Evolutionary conservation across 352 stramenopile genomes (phyloP).

Genomic region (Phytophthora chlamydospora): DNA sequence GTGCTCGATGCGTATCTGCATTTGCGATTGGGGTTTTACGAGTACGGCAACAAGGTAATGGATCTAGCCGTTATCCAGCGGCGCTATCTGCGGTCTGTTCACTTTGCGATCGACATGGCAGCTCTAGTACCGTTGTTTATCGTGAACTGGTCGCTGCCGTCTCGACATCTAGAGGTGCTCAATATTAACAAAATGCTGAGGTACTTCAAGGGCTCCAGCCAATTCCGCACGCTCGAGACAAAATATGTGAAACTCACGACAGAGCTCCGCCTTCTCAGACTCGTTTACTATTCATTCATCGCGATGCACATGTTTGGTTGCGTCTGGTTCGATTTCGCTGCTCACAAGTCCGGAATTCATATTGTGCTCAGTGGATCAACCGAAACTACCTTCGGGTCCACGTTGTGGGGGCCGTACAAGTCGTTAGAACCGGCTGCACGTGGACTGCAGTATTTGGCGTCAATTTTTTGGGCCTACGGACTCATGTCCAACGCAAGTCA

Average conservation of each 20-base stretch:
- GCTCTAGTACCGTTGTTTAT: constrained; percentile 50
- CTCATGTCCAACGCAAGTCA: constrained; percentile 64
- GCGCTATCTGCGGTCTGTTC: constrained; percentile 47
- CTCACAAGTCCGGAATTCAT: constrained; percentile 48
- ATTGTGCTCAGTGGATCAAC: constrained; percentile 24
- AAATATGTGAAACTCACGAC: constrained; percentile 62
- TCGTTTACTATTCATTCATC: constrained; percentile 66
- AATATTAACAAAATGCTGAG: constrained; percentile 68
- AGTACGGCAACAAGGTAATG: constrained; percentile 75
- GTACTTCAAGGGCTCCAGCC: constrained; percentile 52
- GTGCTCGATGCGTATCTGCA: constrained; percentile 59
- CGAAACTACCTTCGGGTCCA: constrained; percentile 37
- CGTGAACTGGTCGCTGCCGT: constrained; percentile 41
- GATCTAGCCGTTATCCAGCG: constrained; percentile 42
- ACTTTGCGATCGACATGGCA: constrained; percentile 52
- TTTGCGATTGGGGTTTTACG: constrained; percentile 60
- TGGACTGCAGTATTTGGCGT: constrained; percentile 53
- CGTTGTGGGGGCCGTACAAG: constrained; percentile 37
- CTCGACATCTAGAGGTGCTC: constrained; percentile 40
- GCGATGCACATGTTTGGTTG: constrained; percentile 61
- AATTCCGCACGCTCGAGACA: constrained; percentile 52
- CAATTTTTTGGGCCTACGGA: constrained; percentile 62
- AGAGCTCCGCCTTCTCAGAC: constrained; percentile 55
- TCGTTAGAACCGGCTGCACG: constrained; percentile 25
- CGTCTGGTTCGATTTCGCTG: constrained; percentile 68